A percentile compares a stretch with the other conserved stretches of the same genome.
phyloP scores from a whole-genome alignment of 805 yeast species.

The Yarrowia yakushimensis region DNA sequence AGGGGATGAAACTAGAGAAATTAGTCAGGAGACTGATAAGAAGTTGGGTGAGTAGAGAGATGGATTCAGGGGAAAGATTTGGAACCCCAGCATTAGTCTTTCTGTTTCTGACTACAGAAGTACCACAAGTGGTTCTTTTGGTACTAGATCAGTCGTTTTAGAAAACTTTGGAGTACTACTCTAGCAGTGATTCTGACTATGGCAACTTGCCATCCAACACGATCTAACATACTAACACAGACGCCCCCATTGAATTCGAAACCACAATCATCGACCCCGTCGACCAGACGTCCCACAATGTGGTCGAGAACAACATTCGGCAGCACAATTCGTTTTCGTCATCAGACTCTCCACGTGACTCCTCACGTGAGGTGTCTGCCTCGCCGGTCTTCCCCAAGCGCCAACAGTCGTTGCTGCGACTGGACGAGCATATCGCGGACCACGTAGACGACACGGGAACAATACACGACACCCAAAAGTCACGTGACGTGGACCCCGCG shows the following conservation, averaged over 20 bases:
- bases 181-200: no score
- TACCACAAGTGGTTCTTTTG: no score
- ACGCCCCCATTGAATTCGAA: slow-evolving; percentile 22
- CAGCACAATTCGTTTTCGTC: background rate
- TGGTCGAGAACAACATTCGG: background rate
- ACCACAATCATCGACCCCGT: background rate
- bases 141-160: no score
- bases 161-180: no score
- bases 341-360: background rate
- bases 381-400: slow-evolving; percentile 16
- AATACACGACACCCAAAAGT: no score
- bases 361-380: background rate
- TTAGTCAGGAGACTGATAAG: background rate
- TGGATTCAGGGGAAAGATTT: no score
- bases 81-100: no score
- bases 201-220: no score
- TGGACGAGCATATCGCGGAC: background rate
- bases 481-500: no score
- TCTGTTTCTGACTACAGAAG: no score
- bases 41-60: slow-evolving; percentile 9
- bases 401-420: slow-evolving; percentile 1
- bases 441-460: background rate
- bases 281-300: slow-evolving; percentile 1
- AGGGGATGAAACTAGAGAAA: background rate
- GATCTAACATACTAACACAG: background rate